phyloP scores from a whole-genome alignment of 148 eudicot species.

The Pouteria glomerata region DNA sequence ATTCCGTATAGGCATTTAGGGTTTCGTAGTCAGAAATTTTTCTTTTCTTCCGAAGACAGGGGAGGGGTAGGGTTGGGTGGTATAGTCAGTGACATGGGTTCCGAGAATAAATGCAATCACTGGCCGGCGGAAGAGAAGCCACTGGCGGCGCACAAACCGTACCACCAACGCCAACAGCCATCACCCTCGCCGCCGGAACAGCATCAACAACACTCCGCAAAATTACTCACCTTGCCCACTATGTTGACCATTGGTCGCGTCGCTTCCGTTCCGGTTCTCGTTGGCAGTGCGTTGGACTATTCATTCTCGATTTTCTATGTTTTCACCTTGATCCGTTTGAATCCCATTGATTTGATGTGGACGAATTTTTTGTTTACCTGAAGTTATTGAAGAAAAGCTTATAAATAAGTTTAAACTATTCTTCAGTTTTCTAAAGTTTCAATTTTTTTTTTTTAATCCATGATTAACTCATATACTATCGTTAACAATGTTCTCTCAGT shows the following conservation, averaged over 20 bases:
- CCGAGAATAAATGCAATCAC: conserved; percentile 1
- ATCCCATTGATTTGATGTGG: not conserved
- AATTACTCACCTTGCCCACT: conserved; percentile 86
- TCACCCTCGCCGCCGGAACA: conserved; percentile 4
- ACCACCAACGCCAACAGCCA: not conserved
- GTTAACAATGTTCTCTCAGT: not conserved
- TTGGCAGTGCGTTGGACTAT: conserved; percentile 47
- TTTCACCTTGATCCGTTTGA: not conserved
- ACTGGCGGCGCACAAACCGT: not conserved
- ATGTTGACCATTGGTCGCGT: conserved; percentile 84
- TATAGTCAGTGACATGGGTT: conserved; percentile 4
- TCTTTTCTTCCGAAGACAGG: not conserved
- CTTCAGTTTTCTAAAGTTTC: not conserved
- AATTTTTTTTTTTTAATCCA: not conserved
- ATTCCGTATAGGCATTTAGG: conserved; percentile 7
- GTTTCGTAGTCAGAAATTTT: conserved; percentile 15
- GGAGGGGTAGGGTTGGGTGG: not conserved
- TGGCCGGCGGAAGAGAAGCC: conserved; percentile 6
- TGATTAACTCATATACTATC: not conserved
- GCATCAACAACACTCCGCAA: conserved; percentile 18
- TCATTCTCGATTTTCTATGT: not conserved
- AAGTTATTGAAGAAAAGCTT: not conserved
- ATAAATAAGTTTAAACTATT: not conserved
- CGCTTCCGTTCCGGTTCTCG: conserved; percentile 73
- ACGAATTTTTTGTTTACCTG: not conserved